Evolutionary conservation across 768 basidiomycete genomes (phyloP).

Genomic region (Rhodocollybia butyracea): DNA sequence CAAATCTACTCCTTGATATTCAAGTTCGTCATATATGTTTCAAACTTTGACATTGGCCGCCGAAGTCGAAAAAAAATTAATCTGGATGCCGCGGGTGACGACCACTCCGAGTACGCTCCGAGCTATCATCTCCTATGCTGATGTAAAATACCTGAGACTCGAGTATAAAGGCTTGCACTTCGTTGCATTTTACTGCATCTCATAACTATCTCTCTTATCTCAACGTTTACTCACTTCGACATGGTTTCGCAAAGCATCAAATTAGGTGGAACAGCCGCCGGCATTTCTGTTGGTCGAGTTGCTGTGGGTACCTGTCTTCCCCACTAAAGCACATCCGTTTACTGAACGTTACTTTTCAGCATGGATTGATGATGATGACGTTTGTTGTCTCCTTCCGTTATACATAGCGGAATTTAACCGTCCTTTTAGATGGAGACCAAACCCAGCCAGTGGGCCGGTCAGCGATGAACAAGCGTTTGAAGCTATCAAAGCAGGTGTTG

Average conservation of each 20-base stretch:
- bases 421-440: slow-evolving; percentile 35
- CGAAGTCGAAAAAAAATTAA: no score
- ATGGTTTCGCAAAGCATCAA: slow-evolving; percentile 20
- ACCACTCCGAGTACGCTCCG: no score
- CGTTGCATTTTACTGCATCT: no score
- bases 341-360: slow-evolving; percentile 10
- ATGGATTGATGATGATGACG: slow-evolving; percentile 61
- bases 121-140: no score
- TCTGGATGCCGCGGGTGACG: no score
- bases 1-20: slow-evolving; percentile 33
- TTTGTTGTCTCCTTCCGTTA: slow-evolving; percentile 19
- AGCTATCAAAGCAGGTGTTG: slow-evolving; percentile 51
- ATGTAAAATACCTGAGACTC: no score
- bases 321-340: neutral
- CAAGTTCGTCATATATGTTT: slow-evolving; percentile 4
- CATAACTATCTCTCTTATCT: no score
- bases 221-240: no score
- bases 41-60: no score
- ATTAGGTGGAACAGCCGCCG: slow-evolving; percentile 36
- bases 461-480: slow-evolving; percentile 59
- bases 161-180: no score
- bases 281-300: slow-evolving; percentile 33
- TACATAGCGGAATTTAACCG: neutral
- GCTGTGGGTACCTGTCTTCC: slow-evolving; percentile 27
- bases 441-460: slow-evolving; percentile 39